A percentile compares a stretch with the other conserved stretches of the same genome.
Evolutionary conservation across 1,284 basidiomycete genomes (phyloP).

Genomic region (Leccinum fallax): DNA sequence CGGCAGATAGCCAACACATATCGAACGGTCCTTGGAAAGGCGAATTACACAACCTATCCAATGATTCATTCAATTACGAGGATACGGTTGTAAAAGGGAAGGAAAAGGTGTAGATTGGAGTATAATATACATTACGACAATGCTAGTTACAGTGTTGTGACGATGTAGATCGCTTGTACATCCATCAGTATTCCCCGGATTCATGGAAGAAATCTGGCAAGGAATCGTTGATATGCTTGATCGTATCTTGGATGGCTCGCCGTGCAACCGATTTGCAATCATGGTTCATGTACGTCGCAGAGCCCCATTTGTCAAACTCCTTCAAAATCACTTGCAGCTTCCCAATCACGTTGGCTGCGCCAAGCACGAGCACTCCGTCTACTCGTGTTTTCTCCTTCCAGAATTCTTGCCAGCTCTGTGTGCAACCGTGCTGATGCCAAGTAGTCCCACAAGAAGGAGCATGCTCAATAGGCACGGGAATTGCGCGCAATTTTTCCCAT

Average conservation of each 20-base stretch:
- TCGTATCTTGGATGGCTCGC: constrained; percentile 52
- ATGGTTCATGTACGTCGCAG: constrained; percentile 71
- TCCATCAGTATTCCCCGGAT: constrained; percentile 33
- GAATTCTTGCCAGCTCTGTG: constrained; percentile 65
- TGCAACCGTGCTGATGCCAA: constrained; percentile 70
- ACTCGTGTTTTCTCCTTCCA: constrained; percentile 69
- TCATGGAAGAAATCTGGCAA: constrained; percentile 61
- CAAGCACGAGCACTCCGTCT: constrained; percentile 57
- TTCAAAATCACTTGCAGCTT: constrained; percentile 57
- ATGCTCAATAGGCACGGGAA: constrained; percentile 61
- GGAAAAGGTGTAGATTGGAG: constrained; percentile 18
- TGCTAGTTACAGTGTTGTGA: not conserved
- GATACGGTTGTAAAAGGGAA: constrained; percentile 33
- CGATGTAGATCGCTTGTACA: not conserved
- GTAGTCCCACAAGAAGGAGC: constrained; percentile 59
- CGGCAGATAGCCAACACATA: constrained; percentile 14
- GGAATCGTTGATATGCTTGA: constrained; percentile 55
- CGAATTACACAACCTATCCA: constrained; percentile 7
- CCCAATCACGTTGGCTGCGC: constrained; percentile 63
- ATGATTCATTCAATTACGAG: constrained; percentile 27
- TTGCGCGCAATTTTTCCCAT: constrained; percentile 62
- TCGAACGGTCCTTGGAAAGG: constrained; percentile 36
- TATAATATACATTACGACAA: not conserved
- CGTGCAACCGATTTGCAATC: constrained; percentile 62
- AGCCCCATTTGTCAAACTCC: constrained; percentile 68